Base-by-base conservation (phyloP, 345 rosid genomes). In the Rhodomyrtus tomentosa region DNA sequence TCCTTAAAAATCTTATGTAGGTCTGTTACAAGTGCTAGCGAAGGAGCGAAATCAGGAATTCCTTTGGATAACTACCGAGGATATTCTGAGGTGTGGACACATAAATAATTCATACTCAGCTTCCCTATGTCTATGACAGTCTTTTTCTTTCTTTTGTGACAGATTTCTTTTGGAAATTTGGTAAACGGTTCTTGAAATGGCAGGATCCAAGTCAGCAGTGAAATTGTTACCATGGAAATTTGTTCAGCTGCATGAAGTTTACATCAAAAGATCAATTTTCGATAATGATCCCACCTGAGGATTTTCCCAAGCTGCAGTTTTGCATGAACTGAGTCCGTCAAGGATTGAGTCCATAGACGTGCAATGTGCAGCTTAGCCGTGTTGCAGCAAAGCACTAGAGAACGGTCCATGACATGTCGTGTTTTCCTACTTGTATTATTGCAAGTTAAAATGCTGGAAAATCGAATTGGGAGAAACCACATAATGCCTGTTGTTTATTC, bases 41-140 rank as follows among this genome's bases (percentile, higher is more conserved):
- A 93, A 89, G 98, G 96, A 73, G 98, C 94, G 83, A 88, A 88
- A 82, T 92, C 91, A 56, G 98, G 96, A 88, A 91, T 95, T 80
- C 96, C 92, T 3, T 88, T 95, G 88, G 93, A 87, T 72, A 85
- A 85, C 59, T 91, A 88, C 87, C 86, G 84, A 84, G 89, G 91
- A 87, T 85, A 82, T 84, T 88, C 88, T 86, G 92, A 89, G 84
- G 98, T 93, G 83, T 84, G 92, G 83, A 50, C 84, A 55, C 74
- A 84, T 87, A 40, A 58, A 84, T 81, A 83, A 81, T 27, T 79
- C 56, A 51, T 12, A 82, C 55, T 45, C 56, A 54, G 5, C 55
- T 55, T 22, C 22, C 59, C 49, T 4, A 0, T 53, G 42, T 82
- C 29, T 54, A 21, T 49, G 62, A 29, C 55, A 82, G 42, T 54